phyloP scores from a whole-genome alignment of 805 yeast genomes.

The Candida railenensis region DNA sequence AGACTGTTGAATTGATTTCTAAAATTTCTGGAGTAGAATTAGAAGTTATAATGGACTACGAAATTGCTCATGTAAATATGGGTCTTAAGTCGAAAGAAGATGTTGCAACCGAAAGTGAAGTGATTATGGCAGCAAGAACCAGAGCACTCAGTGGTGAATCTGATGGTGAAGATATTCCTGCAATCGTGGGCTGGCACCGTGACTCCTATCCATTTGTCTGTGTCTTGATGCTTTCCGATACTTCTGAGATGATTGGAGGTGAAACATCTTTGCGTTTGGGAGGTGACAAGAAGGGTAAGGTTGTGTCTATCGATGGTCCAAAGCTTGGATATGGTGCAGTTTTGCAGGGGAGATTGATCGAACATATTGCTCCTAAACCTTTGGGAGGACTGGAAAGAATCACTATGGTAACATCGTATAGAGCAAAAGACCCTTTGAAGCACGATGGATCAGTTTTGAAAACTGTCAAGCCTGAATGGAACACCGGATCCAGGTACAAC shows the following conservation, averaged over 20 bases:
- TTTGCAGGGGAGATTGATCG: slow-evolving; percentile 39
- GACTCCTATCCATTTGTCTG: slow-evolving; percentile 67
- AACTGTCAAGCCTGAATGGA: slow-evolving; percentile 40
- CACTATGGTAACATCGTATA: slow-evolving; percentile 42
- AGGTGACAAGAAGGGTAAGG: slow-evolving; percentile 17
- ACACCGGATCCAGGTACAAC: slow-evolving; percentile 32
- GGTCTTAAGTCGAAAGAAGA: slow-evolving; percentile 41
- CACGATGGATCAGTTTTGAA: slow-evolving; percentile 31
- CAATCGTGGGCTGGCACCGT: slow-evolving; percentile 61
- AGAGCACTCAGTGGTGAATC: slow-evolving; percentile 15
- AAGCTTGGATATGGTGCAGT: slow-evolving; percentile 37
- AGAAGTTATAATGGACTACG: slow-evolving; percentile 56
- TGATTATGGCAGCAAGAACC: slow-evolving; percentile 11
- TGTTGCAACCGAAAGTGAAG: slow-evolving; percentile 28
- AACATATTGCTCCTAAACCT: slow-evolving; percentile 41
- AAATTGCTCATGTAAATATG: slow-evolving; percentile 53
- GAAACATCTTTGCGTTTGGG: slow-evolving; percentile 55
- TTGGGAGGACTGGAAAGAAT: slow-evolving; percentile 36
- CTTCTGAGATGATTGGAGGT: slow-evolving; percentile 58
- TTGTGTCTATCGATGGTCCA: slow-evolving; percentile 25
- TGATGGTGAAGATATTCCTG: slow-evolving; percentile 44
- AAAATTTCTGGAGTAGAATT: slow-evolving; percentile 61
- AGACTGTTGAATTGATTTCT: slow-evolving; percentile 50
- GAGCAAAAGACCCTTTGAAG: slow-evolving; percentile 28
- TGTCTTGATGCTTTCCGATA: slow-evolving; percentile 62